Conservation (phyloP, 768 basidiomycete species). For the Pisolithus orientalis region DNA sequence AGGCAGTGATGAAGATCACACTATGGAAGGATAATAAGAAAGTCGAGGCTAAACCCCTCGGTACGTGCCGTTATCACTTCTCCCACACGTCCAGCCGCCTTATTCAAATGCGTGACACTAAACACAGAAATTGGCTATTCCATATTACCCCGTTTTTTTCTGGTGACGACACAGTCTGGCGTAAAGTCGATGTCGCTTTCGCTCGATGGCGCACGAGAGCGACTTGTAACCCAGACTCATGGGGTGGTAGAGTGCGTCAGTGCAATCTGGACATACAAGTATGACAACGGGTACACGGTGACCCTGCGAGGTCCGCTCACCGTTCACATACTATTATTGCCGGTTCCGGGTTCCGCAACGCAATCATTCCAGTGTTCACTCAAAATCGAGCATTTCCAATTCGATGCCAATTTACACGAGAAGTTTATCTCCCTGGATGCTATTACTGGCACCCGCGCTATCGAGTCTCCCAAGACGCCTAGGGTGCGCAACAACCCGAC, state of each 20-base stretch:
- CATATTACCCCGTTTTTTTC: conserved; percentile 78
- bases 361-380: conserved; percentile 30
- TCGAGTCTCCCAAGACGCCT: conserved; percentile 37
- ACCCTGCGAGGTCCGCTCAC: conserved; percentile 70
- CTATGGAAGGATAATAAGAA: conserved; percentile 83
- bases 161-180: conserved; percentile 78
- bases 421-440: conserved; percentile 67
- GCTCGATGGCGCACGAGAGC: conserved; percentile 72
- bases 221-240: conserved; percentile 41
- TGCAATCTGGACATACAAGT: conserved; percentile 79
- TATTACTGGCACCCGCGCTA: conserved; percentile 44
- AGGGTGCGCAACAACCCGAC: conserved; percentile 27
- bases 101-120: conserved; percentile 3
- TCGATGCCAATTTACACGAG: conserved; percentile 68
- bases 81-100: conserved; percentile 5
- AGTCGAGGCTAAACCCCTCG: conserved; percentile 78
- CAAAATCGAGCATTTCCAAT: conserved; percentile 69
- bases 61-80: conserved; percentile 36
- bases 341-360: conserved; percentile 11
- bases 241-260: conserved; percentile 62
- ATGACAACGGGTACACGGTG: conserved; percentile 73
- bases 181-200: conserved; percentile 80
- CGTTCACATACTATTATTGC: conserved; percentile 46
- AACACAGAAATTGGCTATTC: conserved; percentile 69
- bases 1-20: conserved; percentile 71